Conservation (phyloP, 768 basidiomycete genomes). For the Kwoniella europaea region DNA sequence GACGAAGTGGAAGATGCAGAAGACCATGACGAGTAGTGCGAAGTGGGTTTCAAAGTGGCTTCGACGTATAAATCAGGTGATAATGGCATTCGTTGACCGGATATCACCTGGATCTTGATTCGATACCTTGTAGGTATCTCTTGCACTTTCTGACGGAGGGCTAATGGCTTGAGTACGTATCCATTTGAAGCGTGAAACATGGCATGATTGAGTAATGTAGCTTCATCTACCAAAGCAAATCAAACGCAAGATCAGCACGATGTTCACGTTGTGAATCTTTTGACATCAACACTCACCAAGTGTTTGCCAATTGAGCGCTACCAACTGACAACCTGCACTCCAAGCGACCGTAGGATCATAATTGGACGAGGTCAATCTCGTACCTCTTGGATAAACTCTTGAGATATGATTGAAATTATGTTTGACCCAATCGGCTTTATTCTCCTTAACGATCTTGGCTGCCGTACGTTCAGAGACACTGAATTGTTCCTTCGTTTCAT, state of each 20-base stretch:
- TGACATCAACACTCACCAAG: conserved; percentile 66
- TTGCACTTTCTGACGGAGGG: conserved; percentile 69
- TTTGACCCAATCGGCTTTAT: conserved; percentile 67
- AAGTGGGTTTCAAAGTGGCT: conserved; percentile 64
- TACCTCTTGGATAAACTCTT: conserved; percentile 83
- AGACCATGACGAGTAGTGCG: conserved; percentile 6
- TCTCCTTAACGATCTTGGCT: conserved; percentile 72
- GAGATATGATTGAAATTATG: conserved; percentile 84
- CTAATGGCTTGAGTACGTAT: conserved; percentile 85
- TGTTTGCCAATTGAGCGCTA: conserved; percentile 97
- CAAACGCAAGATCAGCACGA: not conserved
- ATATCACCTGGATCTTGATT: conserved; percentile 66
- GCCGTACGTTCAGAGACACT: conserved; percentile 85
- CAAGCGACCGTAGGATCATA: conserved; percentile 88
- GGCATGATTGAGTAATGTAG: conserved; percentile 88
- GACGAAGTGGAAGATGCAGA: conserved; percentile 12
- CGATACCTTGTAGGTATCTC: conserved; percentile 65
- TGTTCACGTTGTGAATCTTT: not conserved
- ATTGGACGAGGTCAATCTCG: conserved; percentile 79
- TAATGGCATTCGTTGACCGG: conserved; percentile 85
- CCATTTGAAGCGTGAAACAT: conserved; percentile 96
- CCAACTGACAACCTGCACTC: conserved; percentile 85
- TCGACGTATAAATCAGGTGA: conserved; percentile 76
- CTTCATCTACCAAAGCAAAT: conserved; percentile 67
- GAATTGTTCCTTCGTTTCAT: conserved; percentile 87